A percentile compares a stretch with the other conserved stretches of the same genome.
Conservation (phyloP, 2,329 filamentous ascomycete genomes). For the Pseudocercospora cruenta region DNA sequence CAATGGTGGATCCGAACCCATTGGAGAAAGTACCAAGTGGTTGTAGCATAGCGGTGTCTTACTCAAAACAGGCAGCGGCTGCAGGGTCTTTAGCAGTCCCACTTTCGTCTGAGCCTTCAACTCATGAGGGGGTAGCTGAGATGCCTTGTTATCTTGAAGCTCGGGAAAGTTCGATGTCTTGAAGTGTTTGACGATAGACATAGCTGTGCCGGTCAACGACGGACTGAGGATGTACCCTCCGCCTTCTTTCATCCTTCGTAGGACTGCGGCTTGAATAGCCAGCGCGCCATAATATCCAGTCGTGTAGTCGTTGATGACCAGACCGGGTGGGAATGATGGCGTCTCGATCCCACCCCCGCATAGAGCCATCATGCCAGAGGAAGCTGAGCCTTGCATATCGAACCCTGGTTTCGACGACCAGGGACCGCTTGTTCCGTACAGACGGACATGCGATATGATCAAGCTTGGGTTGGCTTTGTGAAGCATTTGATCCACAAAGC, state of each 20-base stretch:
- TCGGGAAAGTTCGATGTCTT: conserved; percentile 11
- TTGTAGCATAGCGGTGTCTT: conserved; percentile 10
- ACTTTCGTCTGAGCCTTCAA: neutral
- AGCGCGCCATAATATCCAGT: conserved; percentile 17
- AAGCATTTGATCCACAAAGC: conserved; percentile 10
- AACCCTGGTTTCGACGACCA: conserved; percentile 15
- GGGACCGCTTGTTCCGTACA: conserved; percentile 13
- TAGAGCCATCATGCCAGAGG: conserved; percentile 15
- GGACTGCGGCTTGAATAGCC: conserved; percentile 14
- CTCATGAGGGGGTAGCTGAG: conserved; percentile 9
- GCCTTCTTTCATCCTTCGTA: conserved; percentile 15
- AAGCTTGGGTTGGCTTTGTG: conserved; percentile 12
- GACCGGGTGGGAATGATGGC: conserved; percentile 11
- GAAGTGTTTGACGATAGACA: conserved; percentile 17
- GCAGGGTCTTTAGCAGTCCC: conserved; percentile 14
- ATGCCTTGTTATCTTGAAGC: neutral
- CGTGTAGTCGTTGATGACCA: conserved; percentile 17
- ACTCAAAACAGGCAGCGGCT: conserved; percentile 11
- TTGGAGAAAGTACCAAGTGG: conserved; percentile 1
- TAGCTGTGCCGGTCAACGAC: conserved; percentile 12
- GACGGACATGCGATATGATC: conserved; percentile 18
- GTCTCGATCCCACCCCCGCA: conserved; percentile 7
- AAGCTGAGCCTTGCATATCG: conserved; percentile 20
- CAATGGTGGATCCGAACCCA: conserved; percentile 14
- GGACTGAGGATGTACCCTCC: conserved; percentile 16